A percentile compares a stretch with the other conserved stretches of the same genome.
These are phyloP conservation scores for Microcyclospora pomicola DNA, from an alignment of 2,329 filamentous ascomycete genomes.

Conservation along the genomic window DNA sequence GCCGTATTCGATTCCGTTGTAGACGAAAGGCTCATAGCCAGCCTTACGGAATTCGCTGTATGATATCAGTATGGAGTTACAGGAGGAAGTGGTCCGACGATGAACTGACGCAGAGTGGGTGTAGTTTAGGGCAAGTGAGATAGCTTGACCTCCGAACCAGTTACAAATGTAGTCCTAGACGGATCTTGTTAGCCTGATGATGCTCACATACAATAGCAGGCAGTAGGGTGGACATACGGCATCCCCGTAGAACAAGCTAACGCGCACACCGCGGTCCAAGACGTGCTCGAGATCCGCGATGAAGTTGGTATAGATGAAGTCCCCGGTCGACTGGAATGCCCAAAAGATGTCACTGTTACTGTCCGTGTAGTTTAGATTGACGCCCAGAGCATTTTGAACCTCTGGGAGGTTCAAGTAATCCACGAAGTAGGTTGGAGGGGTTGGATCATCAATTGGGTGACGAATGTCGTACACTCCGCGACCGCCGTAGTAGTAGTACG, in stretches of 20 bases:
- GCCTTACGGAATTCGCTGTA: slow-evolving; percentile 19
- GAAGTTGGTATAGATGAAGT: slow-evolving; percentile 50
- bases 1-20: slow-evolving; percentile 27
- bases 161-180: slow-evolving; percentile 24
- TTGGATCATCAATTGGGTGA: slow-evolving; percentile 41
- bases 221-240: slow-evolving; percentile 1
- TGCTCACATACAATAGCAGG: not conserved
- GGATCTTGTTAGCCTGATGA: not conserved
- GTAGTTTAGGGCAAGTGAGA: slow-evolving; percentile 24
- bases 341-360: slow-evolving; percentile 27
- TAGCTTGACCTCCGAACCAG: slow-evolving; percentile 26
- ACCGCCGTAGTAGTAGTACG: slow-evolving; percentile 40
- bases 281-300: slow-evolving; percentile 27
- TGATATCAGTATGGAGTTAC: too few relatives aligned
- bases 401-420: slow-evolving; percentile 50
- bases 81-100: too few relatives aligned
- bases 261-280: slow-evolving; percentile 25
- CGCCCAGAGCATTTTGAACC: slow-evolving; percentile 46
- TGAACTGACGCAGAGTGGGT: slow-evolving; percentile 11
- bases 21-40: slow-evolving; percentile 21
- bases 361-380: slow-evolving; percentile 7
- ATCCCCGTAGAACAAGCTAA: slow-evolving; percentile 26
- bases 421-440: slow-evolving; percentile 46
- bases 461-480: slow-evolving; percentile 49
- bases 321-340: slow-evolving; percentile 40